phyloP scores from a whole-genome alignment of 805 yeast species.

The Ogataea siamensis region DNA sequence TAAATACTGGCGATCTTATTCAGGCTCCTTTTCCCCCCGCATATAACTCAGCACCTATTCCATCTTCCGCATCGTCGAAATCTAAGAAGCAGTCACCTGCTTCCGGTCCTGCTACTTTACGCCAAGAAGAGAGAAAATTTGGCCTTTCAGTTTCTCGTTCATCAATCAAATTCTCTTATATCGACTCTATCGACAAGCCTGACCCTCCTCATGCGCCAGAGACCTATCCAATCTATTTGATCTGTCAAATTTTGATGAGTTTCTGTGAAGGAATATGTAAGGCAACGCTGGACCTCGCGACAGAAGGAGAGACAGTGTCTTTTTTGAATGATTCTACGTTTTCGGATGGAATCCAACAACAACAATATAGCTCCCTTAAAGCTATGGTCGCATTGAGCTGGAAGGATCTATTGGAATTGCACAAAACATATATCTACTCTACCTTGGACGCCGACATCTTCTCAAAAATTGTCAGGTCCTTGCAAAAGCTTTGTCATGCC shows the following conservation, averaged over 20 bases:
- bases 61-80: constrained; percentile 8
- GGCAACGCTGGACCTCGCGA: constrained; percentile 44
- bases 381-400: constrained; percentile 37
- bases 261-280: constrained; percentile 70
- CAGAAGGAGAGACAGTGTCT: constrained; percentile 17
- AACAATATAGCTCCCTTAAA: constrained; percentile 20
- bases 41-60: constrained; percentile 15
- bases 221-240: constrained; percentile 59
- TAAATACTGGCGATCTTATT: constrained; percentile 37
- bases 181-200: constrained; percentile 77
- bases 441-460: constrained; percentile 70
- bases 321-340: constrained; percentile 26
- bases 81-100: constrained; percentile 5
- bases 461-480: constrained; percentile 62
- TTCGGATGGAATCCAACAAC: constrained; percentile 8
- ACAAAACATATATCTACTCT: constrained; percentile 56
- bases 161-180: constrained; percentile 48
- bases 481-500: constrained; percentile 80
- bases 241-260: constrained; percentile 49
- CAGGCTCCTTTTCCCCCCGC: constrained; percentile 27
- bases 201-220: constrained; percentile 72
- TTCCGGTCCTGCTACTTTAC: constrained; percentile 14
- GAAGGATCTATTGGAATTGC: constrained; percentile 41
- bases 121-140: constrained; percentile 13
- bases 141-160: constrained; percentile 45